Percentiles rank a stretch among this genome's conserved stretches.
These are phyloP conservation scores for Millerozyma acaciae DNA, from an alignment of 805 yeast species.

Conservation along the genomic window DNA sequence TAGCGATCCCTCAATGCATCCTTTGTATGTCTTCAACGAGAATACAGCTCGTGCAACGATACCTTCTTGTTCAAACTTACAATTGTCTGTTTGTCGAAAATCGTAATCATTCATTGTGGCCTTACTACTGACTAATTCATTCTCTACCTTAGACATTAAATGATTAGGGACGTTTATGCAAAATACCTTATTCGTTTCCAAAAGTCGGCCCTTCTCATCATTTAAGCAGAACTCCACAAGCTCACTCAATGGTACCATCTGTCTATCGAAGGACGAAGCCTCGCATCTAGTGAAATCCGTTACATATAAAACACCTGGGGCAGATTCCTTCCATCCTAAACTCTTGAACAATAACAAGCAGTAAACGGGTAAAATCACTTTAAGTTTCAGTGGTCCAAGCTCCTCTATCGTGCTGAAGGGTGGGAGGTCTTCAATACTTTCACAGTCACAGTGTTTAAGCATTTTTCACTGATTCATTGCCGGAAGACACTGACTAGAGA, in stretches of 20 bases:
- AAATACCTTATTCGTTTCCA: slow-evolving; percentile 6
- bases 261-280: slow-evolving; percentile 4
- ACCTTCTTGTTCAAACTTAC: slow-evolving; percentile 10
- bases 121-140: slow-evolving; percentile 3
- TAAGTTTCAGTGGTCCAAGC: slow-evolving; percentile 2
- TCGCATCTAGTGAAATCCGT: slow-evolving; percentile 11
- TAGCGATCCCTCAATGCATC: slow-evolving; percentile 9
- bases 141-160: slow-evolving; percentile 3
- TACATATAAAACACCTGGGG: slow-evolving; percentile 10
- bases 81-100: slow-evolving; percentile 6
- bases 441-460: not conserved
- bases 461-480: not conserved
- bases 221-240: slow-evolving; percentile 4
- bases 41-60: slow-evolving; percentile 8
- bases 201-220: not conserved
- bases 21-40: slow-evolving; percentile 9
- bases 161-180: slow-evolving; percentile 8
- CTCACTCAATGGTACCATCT: slow-evolving; percentile 4
- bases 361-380: slow-evolving; percentile 11
- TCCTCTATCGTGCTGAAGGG: slow-evolving; percentile 2
- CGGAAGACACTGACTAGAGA: too few relatives aligned
- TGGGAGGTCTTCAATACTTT: slow-evolving; percentile 6
- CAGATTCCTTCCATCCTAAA: slow-evolving; percentile 6
- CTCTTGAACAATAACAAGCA: slow-evolving; percentile 8
- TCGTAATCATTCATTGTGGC: slow-evolving; percentile 6